Base-by-base conservation (phyloP, 208 protist genomes). In the Borovskyia barvae region DNA sequence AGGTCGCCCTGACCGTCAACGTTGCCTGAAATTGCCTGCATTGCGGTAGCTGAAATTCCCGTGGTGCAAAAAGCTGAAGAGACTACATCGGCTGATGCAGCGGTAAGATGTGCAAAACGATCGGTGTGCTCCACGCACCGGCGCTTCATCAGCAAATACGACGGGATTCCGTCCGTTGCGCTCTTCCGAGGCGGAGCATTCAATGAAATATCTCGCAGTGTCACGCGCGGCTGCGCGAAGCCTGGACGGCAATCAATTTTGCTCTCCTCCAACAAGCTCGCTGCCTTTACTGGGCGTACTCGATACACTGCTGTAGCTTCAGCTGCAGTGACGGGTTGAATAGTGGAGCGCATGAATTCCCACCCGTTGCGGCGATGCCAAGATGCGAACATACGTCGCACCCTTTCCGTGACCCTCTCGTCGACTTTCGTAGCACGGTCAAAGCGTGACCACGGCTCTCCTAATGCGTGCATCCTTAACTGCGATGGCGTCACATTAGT, bases 131-230 rank as follows among this genome's bases (percentile, higher is more conserved):
- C 47, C 5, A 26, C 20, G 9, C 30, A 39, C 17, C 57, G 52
- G 7, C 70, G 62, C 54, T 77, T 80, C 3, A 55, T 74, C 40
- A 69, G 43, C 1, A 90, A 47, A 48, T 82, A 73, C 3, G 65
- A 42, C 20, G 82, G 82, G 30, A 85, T 71, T 42, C 54, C 50
- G 6, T 61, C 37, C 5, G 24, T 48, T 17, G 17, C 20, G 41
- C 11, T 55, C 39, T 48, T 58, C 35, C 25, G 24, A 22, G 39
- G 25, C 42, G 52, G 39, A 4, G 43, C 26, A 32, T 72, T 72
- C 64, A 53, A 66, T 26, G 49, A 29, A 19, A 72, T 54, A 15
- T 65, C 65, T 9, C 65, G 65, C 41, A 63, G 33, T n/a, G 36
- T 9, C 9, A 40, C 25, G 1, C 56, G 65, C 48, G 46, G 39